Percentiles rank a stretch among this genome's conserved stretches.
These are phyloP conservation scores for Boechera divaricarpa DNA, from an alignment of 345 rosid genomes.

Conservation along the genomic window DNA sequence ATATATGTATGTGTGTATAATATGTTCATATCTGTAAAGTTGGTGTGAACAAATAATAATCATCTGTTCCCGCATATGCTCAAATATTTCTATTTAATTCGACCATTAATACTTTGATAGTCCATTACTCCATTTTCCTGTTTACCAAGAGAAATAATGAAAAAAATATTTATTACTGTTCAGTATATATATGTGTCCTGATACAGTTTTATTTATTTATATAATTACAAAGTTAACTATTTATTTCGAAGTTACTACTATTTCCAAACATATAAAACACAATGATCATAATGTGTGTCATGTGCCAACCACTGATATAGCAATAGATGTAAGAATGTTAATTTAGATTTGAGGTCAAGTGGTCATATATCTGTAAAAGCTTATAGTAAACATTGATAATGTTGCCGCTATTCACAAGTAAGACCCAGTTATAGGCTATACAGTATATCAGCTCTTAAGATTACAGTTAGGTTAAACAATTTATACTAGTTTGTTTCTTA, in stretches of 20 bases:
- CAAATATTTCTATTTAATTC: slow-evolving; percentile 28
- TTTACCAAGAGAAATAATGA: slow-evolving; percentile 16
- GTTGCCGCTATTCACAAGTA: slow-evolving; percentile 26
- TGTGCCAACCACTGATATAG: slow-evolving; percentile 37
- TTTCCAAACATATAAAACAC: slow-evolving; percentile 25
- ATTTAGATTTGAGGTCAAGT: slow-evolving; percentile 27
- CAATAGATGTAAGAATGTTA: slow-evolving; percentile 2
- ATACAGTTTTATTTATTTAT: slow-evolving; percentile 13
- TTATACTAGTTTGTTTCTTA: not conserved
- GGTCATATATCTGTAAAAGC: slow-evolving; percentile 1
- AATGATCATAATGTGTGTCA: slow-evolving; percentile 22
- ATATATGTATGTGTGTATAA: not conserved
- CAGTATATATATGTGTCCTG: slow-evolving; percentile 10
- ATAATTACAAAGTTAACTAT: slow-evolving; percentile 13
- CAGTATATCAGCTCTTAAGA: not conserved
- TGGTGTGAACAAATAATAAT: slow-evolving; percentile 33
- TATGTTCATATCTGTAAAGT: slow-evolving; percentile 14
- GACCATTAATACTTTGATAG: slow-evolving; percentile 34
- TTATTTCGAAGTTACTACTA: slow-evolving; percentile 20
- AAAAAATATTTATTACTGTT: slow-evolving; percentile 17
- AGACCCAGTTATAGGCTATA: slow-evolving; percentile 1
- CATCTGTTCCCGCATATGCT: slow-evolving; percentile 30
- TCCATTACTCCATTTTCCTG: slow-evolving; percentile 34
- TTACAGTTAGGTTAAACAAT: slow-evolving; percentile 3
- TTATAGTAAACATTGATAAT: slow-evolving; percentile 18